These are phyloP conservation scores for Scheffersomyces stambukii DNA, from an alignment of 1,139 yeast species.

Conservation along the genomic window DNA sequence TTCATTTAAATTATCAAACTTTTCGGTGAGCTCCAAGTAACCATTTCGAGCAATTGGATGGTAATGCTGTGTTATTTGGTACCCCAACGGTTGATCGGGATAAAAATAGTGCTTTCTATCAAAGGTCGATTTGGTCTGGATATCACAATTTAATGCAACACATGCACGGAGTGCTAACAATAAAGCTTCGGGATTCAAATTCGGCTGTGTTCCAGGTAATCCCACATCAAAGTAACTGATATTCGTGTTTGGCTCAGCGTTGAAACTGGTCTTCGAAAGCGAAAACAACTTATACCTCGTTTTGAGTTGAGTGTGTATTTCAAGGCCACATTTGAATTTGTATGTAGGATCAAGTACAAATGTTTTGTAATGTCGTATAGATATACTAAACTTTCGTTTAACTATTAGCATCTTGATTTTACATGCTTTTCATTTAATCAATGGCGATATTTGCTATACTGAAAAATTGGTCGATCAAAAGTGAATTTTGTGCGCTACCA, in stretches of 20 bases:
- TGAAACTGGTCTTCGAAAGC: slow-evolving; percentile 44
- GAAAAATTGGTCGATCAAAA: no score
- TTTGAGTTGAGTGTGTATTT: slow-evolving; percentile 84
- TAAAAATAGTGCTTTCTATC: slow-evolving; percentile 96
- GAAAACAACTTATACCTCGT: slow-evolving; percentile 78
- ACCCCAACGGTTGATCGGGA: slow-evolving; percentile 95
- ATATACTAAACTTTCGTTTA: slow-evolving; percentile 5
- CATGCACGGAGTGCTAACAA: slow-evolving; percentile 71
- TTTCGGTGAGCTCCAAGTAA: slow-evolving; percentile 37
- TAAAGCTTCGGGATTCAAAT: slow-evolving; percentile 71
- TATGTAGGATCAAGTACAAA: slow-evolving; percentile 13
- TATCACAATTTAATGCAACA: slow-evolving; percentile 58
- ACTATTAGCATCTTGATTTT: slow-evolving; percentile 1
- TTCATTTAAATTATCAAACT: slow-evolving; percentile 50
- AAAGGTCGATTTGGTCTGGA: slow-evolving; percentile 59
- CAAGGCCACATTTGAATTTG: slow-evolving; percentile 78
- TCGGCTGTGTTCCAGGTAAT: slow-evolving; percentile 92
- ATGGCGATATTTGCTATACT: no score
- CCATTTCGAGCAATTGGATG: slow-evolving; percentile 79
- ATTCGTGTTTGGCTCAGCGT: slow-evolving; percentile 60
- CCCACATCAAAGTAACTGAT: slow-evolving; percentile 82
- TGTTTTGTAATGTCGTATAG: slow-evolving; percentile 3
- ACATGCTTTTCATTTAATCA: no score
- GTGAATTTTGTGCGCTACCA: neutral
- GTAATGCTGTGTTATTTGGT: slow-evolving; percentile 89